phyloP scores from a whole-genome alignment of 345 rosid genomes.

The Angophora floribunda region DNA sequence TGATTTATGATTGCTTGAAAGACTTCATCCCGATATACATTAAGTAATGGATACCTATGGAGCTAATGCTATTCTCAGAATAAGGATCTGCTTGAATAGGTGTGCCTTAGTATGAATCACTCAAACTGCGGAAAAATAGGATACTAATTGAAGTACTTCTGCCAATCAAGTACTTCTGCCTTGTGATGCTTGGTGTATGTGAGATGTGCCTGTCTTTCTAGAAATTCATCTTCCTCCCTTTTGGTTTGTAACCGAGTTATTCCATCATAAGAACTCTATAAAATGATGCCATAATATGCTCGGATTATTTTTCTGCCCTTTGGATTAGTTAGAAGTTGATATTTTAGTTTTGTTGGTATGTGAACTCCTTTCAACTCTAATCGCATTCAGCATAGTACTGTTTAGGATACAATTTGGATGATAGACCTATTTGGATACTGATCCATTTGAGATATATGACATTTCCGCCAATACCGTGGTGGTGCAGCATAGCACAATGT shows the following conservation, averaged over 20 bases:
- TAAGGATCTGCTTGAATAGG: not conserved
- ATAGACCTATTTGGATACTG: not conserved
- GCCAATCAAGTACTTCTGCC: not conserved
- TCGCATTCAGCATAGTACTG: not conserved
- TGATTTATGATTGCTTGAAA: not conserved
- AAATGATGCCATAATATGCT: not conserved
- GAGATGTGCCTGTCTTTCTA: not conserved
- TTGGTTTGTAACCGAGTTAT: not conserved
- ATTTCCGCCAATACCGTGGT: not conserved
- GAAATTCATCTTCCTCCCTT: not conserved
- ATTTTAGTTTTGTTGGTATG: not conserved
- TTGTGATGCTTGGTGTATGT: not conserved
- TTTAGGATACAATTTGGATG: not conserved
- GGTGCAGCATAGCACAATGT: not conserved
- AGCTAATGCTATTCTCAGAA: not conserved
- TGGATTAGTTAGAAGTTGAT: not conserved
- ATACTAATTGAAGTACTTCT: not conserved
- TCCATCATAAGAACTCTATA: not conserved
- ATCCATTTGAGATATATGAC: not conserved
- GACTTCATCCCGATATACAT: not conserved
- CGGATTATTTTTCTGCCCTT: not conserved
- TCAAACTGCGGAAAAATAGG: not conserved
- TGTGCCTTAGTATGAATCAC: not conserved
- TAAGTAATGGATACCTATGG: not conserved
- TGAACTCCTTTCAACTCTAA: not conserved